Percentiles rank a stretch among this genome's conserved stretches.
Conservation (phyloP, 129 eudicot genomes). For the Gnaphalium uliginosum region DNA sequence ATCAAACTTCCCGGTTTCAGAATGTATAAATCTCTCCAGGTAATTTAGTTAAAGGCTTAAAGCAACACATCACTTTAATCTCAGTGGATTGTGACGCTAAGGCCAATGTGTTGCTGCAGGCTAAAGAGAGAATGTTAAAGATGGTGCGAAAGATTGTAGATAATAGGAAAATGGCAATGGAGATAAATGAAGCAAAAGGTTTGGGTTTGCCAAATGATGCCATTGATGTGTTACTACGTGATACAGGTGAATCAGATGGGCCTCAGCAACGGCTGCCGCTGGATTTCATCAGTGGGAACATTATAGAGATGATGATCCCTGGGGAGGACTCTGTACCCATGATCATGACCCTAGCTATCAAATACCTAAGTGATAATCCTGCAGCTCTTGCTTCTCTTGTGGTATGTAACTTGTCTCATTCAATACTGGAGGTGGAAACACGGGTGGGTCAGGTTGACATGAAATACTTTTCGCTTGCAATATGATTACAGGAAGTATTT, state of each 20-base stretch:
- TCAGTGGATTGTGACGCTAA: conserved; percentile 3
- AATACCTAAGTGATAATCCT: conserved; percentile 74
- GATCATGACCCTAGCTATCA: conserved; percentile 82
- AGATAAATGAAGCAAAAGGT: conserved; percentile 30
- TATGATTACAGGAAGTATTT: neutral
- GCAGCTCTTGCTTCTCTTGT: conserved; percentile 56
- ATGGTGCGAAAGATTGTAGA: conserved; percentile 63
- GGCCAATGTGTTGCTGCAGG: conserved; percentile 44
- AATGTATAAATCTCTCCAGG: conserved; percentile 83
- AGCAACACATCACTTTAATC: neutral
- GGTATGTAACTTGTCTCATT: conserved; percentile 43
- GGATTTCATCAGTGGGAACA: conserved; percentile 76
- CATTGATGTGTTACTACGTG: conserved; percentile 66
- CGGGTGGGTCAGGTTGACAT: neutral
- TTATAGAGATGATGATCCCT: conserved; percentile 96
- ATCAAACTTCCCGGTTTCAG: conserved; percentile 84
- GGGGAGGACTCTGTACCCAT: conserved; percentile 98
- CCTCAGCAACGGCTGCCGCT: conserved; percentile 43
- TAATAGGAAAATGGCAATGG: conserved; percentile 55
- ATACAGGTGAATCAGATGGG: conserved; percentile 56
- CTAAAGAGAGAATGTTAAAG: conserved; percentile 64
- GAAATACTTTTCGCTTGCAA: neutral
- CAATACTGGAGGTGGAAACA: neutral
- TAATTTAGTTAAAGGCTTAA: conserved; percentile 26
- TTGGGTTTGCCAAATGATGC: conserved; percentile 53